Conservation (phyloP, 352 stramenopile species). For the Phytophthora palmivora region DNA sequence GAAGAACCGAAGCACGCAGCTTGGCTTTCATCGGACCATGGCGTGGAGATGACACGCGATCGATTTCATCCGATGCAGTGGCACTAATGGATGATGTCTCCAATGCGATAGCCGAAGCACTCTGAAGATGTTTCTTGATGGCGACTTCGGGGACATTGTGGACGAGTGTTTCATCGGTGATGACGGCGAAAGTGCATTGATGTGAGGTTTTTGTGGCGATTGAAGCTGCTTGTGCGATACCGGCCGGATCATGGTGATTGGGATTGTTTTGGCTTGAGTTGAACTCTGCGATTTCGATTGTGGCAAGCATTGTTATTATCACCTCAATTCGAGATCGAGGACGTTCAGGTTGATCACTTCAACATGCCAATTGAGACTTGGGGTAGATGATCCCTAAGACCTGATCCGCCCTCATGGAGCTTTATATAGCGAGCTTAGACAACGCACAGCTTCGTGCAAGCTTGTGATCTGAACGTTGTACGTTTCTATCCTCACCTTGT, state of each 20-base stretch:
- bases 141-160: constrained; percentile 37
- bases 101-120: constrained; percentile 19
- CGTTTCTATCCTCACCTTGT: constrained; percentile 15
- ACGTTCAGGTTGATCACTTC: no score
- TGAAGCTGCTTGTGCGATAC: constrained; percentile 30
- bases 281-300: constrained; percentile 28
- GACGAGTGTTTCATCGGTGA: constrained; percentile 18
- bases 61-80: neutral
- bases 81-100: neutral
- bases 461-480: constrained; percentile 5
- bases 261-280: constrained; percentile 15
- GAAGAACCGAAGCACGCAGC: constrained; percentile 57
- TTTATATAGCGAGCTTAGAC: constrained; percentile 30
- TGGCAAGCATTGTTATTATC: neutral
- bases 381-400: neutral
- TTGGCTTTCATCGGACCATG: constrained; percentile 30
- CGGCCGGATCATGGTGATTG: constrained; percentile 31
- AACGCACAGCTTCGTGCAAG: no score
- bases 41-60: constrained; percentile 1
- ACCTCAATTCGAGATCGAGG: neutral
- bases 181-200: constrained; percentile 1
- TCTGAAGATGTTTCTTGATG: constrained; percentile 67
- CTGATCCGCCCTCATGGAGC: constrained; percentile 25
- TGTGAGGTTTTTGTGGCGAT: constrained; percentile 17
- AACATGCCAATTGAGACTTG: no score